Evolutionary conservation across 148 eudicot species (phyloP), one percentile per base, ranked within the genome.

Genomic region (Pouteria glomerata): DNA sequence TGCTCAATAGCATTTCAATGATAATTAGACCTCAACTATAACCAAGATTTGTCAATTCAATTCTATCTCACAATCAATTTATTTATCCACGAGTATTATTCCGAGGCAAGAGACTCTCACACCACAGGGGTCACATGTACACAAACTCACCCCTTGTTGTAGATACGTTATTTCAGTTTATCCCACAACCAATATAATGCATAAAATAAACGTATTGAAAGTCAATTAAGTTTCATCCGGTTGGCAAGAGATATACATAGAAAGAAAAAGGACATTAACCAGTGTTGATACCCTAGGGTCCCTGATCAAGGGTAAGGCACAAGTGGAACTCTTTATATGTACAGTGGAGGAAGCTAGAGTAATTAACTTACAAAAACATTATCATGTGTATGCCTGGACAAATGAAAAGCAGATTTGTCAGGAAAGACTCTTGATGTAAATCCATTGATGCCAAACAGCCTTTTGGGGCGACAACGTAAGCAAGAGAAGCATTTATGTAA

Each of bases 331-430:
- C 19, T 6, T 19, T 30, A 15, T 16, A 62, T 26, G 30, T 19
- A 26, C 19, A 15, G 34, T 27, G 44, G 45, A 69, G 64, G 30
- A 73, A 65, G 52, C 15, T 34, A 39, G 71, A 82, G 78, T 62
- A 35, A 68, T 77, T 60, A 74, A 76, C 95, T 90, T 85, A 91
- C 98, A 71, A 65, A 77, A 58, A 69, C 34, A 75, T 72, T 75
- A 66, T 67, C 83, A 68, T 61, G 74, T 57, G 62, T 59, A 48
- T 76, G 75, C 82, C 77, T 78, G 6, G 82, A 81, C 42, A 87
- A 78, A 57, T 68, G 86, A 71, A 84, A 88, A 10, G 75, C 50
- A 39, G 93, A 85, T 72, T 80, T 86, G 77, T 89, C 88, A 30
- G 73, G 64, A 58, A 94, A 78, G 73, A 83, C 87, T 68, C 83